Evolutionary conservation across 2,329 filamentous ascomycete species (phyloP), one percentile per base, ranked within the genome.

Genomic region (Canariomyces notabilis): DNA sequence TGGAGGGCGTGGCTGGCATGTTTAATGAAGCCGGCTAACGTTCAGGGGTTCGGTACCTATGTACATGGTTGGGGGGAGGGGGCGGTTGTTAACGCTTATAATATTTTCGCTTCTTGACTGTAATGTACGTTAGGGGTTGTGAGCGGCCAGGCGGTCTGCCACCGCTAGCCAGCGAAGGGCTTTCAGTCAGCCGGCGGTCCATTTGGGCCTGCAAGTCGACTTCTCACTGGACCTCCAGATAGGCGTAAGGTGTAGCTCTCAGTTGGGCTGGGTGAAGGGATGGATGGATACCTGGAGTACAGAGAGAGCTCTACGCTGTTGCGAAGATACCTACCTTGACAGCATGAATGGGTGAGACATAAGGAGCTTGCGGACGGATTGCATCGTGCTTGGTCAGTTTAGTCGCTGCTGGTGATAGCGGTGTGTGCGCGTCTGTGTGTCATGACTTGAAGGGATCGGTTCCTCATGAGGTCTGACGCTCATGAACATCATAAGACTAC

Each of bases 1-100:
- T 81, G 39, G 76, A 80, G 41, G 76, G 76, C 0, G 71, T 81
- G 14, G 75, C 77, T 5, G 72, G 70, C 34, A 63, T 81, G 38
- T 81, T 72, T 40, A 60, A 67, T 20, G 57, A 61, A 22, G 52
- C 42, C 23, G 33, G 37, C 5, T 59, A 56, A 21, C 2, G 15
- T 7, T 16, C 19, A 26, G 9, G 5, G 12, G n/a, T 9, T n/a
- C 18, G 37, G 18, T 8, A 16, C 21, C 22, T 11, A 26, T n/a
- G n/a, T 43, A 15, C 33, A 29, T 18, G 16, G 11, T 29, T 5
- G 12, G 7, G 14, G n/a, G n/a, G 38, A 29, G 38, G 21, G 16
- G 3, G 14, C 4, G 23, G 31, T 31, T 41, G 12, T 12, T n/a
- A 33, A 33, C 31, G 16, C 5, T 15, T 12, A 33, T 33, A n/a